Evolutionary conservation across 306 rosid species (phyloP), one percentile per base, ranked within the genome.

Genomic region (Corylus heterophylla): DNA sequence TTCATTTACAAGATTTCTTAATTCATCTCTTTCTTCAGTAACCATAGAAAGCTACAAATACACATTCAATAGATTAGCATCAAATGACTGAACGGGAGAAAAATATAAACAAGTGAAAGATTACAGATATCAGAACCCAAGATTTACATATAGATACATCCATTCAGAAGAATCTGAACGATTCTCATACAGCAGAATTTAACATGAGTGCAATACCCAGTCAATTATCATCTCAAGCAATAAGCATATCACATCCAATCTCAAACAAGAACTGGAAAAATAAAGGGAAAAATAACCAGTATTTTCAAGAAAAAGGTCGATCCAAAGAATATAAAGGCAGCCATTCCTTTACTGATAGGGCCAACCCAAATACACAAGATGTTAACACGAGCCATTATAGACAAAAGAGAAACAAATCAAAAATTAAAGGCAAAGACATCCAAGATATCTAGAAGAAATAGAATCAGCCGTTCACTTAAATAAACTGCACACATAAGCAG

Each of bases 1-100:
- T 50, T 83, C 88, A 66, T 81, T 86, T 64, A 89, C 75, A 62
- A 81, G 58, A 79, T 82, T 87, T 89, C 82, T 85, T 82, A 95
- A 84, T 78, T 83, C 85, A 76, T 92, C 90, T 76, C 93, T 92
- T 83, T 95, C 98, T 79, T 91, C 92, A 12, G 96, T 82, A 76
- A 89, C 92, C 69, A 83, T 69, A 66, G 92, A 90, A 55, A 95
- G 96, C 98, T 95, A 90, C 87, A 87, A 87, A 78, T 76, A 56
- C 72, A 80, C 73, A 66, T 56, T 69, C 78, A 77, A 64, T 66
- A 79, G 22, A n/a, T 54, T 49, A 52, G 66, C 63, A 61, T 69
- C 61, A 67, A 69, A 64, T 8, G 72, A 76, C 80, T 78, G 71
- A 78, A 79, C 3, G 14, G 77, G 59, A 17, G 82, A 54, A 52